A percentile compares a stretch with the other conserved stretches of the same genome.
Conservation (phyloP, 73 alveolate genomes). For the Paramecium sonneborni region DNA sequence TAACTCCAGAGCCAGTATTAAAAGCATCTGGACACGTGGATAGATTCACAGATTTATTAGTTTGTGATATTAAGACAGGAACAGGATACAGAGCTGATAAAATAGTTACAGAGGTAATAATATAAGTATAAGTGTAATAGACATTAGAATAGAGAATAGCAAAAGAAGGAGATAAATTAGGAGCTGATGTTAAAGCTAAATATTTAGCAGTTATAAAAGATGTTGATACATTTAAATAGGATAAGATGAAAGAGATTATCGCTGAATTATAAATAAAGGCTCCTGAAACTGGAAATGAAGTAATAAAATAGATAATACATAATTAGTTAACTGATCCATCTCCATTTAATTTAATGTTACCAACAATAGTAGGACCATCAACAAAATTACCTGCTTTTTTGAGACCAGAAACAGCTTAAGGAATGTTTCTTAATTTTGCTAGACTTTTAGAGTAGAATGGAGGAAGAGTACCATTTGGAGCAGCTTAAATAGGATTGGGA, state of each 20-base stretch:
- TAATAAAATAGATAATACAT: not conserved
- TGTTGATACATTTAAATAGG: conserved; percentile 86
- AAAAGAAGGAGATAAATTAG: conserved; percentile 75
- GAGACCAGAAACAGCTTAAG: conserved; percentile 99
- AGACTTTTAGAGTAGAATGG: conserved; percentile 93
- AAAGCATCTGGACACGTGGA: conserved; percentile 99
- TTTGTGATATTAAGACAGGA: conserved; percentile 92
- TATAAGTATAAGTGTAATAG: conserved; percentile 74
- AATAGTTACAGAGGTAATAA: conserved; percentile 70
- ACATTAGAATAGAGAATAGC: conserved; percentile 75
- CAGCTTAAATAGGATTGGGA: conserved; percentile 98
- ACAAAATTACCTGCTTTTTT: conserved; percentile 91
- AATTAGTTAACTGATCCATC: conserved; percentile 85
- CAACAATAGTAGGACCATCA: conserved; percentile 98
- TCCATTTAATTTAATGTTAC: conserved; percentile 98
- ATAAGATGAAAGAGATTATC: conserved; percentile 81
- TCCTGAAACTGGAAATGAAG: conserved; percentile 97
- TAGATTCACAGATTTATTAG: conserved; percentile 98
- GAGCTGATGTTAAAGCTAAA: conserved; percentile 82
- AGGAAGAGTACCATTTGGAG: conserved; percentile 98
- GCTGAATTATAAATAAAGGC: conserved; percentile 81
- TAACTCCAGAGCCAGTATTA: conserved; percentile 93
- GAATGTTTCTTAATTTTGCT: conserved; percentile 97
- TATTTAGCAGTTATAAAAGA: conserved; percentile 68
- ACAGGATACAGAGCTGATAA: conserved; percentile 98